Conservation (phyloP, 2,329 filamentous ascomycete genomes). For the Aspergillus carbonarius region DNA sequence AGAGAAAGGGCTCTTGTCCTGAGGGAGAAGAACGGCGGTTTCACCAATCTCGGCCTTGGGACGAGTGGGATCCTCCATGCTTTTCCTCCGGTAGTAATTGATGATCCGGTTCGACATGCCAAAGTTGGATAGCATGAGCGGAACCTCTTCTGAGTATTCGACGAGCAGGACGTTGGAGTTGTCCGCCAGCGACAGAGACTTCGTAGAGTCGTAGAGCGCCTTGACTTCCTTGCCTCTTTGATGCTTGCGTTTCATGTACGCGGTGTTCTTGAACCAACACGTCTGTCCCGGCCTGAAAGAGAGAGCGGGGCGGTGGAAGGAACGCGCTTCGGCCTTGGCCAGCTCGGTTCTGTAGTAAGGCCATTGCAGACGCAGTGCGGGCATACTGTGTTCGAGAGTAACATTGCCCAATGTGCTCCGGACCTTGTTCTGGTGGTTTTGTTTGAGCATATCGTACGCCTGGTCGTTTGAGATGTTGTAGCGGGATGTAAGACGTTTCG, state of each 20-base stretch:
- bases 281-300: constrained; percentile 68
- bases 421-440: constrained; percentile 95
- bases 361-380: constrained; percentile 86
- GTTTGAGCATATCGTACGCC: constrained; percentile 91
- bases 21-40: constrained; percentile 79
- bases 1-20: constrained; percentile 94
- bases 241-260: constrained; percentile 74
- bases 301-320: constrained; percentile 80
- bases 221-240: constrained; percentile 76
- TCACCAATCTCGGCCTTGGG: constrained; percentile 86
- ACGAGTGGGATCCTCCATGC: constrained; percentile 70
- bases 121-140: constrained; percentile 89
- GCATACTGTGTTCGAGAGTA: constrained; percentile 90
- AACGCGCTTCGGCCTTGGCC: constrained; percentile 67
- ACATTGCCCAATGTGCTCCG: constrained; percentile 87
- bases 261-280: constrained; percentile 71
- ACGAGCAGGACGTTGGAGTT: constrained; percentile 85
- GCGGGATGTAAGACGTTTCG: constrained; percentile 71
- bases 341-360: constrained; percentile 93
- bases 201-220: constrained; percentile 75
- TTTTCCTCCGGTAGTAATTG: constrained; percentile 92
- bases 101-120: constrained; percentile 96
- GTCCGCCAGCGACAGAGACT: constrained; percentile 81
- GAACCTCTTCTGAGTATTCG: constrained; percentile 94
- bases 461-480: constrained; percentile 98